Evolutionary conservation across 2,329 filamentous ascomycete genomes (phyloP), one percentile per base, ranked within the genome.

Genomic region (Aspergillus caelatus): DNA sequence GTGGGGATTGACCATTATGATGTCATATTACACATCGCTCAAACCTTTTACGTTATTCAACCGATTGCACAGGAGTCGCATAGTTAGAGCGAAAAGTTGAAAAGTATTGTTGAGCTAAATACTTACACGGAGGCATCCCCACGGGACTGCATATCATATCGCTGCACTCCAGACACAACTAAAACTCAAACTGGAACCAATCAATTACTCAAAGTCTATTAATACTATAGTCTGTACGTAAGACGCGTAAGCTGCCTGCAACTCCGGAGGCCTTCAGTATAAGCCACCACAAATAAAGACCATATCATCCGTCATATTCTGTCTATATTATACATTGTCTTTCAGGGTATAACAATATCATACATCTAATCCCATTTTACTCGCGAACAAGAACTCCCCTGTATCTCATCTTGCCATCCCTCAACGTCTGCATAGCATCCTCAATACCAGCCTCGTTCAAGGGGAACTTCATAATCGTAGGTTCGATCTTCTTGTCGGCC

Each of bases 401-500:
- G 77, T 81, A 86, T 69, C 74, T 79, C 65, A 83, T 81, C 32
- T 79, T 76, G 3, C 82, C 82, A 4, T 75, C 69, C 61, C 81
- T 72, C 63, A 85, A 65, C 68, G 78, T 76, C 68, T 82, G 66
- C 72, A 85, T 77, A 19, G 82, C 76, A 67, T 83, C 70, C 67
- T 81, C 72, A 74, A 86, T 78, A 64, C 84, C 68, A 65, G 85
- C 66, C 77, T 79, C 62, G 12, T 75, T 81, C 54, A 92, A 79
- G 0, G 86, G 82, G 71, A 87, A 91, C 72, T 81, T 86, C 80
- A 91, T 84, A 36, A 91, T 77, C 74, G 90, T 81, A 61, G 89
- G 89, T 73, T 84, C 83, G 66, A 92, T 83, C 4, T 81, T 81
- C 68, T 91, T 86, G 19, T 80, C 75, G 64, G 82, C 78, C 0